phyloP scores from a whole-genome alignment of 495 filamentous ascomycete species.

The Annulohypoxylon moriforme region DNA sequence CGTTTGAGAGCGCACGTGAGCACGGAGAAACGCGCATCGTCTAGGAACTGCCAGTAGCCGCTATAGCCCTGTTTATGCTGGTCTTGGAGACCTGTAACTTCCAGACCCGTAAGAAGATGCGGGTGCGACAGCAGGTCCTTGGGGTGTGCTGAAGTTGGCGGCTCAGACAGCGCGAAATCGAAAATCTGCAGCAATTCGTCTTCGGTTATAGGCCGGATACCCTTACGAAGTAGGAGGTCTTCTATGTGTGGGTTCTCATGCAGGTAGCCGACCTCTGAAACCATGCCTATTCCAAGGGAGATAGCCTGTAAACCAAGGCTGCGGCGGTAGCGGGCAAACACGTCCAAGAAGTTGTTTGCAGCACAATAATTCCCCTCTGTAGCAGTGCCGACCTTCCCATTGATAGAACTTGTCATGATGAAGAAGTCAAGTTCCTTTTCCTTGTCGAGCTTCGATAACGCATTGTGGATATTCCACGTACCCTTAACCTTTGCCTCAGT shows the following conservation, averaged over 20 bases:
- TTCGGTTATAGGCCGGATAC: conserved; percentile 46
- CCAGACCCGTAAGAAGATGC: conserved; percentile 44
- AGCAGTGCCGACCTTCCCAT: conserved; percentile 57
- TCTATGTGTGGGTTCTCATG: conserved; percentile 45
- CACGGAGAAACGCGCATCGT: not conserved
- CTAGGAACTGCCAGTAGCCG: not conserved
- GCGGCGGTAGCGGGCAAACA: conserved; percentile 51
- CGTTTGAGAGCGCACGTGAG: not conserved
- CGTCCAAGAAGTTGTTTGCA: conserved; percentile 63
- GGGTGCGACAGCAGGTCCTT: conserved; percentile 2
- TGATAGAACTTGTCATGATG: conserved; percentile 64
- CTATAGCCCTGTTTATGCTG: not conserved
- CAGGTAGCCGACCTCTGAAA: conserved; percentile 29
- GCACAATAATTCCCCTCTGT: conserved; percentile 66
- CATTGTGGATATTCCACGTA: conserved; percentile 21
- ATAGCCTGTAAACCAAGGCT: conserved; percentile 35
- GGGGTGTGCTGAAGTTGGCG: not conserved
- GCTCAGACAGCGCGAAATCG: conserved; percentile 34
- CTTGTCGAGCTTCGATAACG: conserved; percentile 18
- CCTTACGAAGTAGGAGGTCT: conserved; percentile 29
- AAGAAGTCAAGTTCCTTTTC: conserved; percentile 69
- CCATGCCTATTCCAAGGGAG: conserved; percentile 15
- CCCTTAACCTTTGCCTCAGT: conserved; percentile 63
- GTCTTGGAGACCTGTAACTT: conserved; percentile 18
- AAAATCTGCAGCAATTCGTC: conserved; percentile 50